Evolutionary conservation across 257 asterid genomes (phyloP).

Genomic region (Anisodus acutangulus): DNA sequence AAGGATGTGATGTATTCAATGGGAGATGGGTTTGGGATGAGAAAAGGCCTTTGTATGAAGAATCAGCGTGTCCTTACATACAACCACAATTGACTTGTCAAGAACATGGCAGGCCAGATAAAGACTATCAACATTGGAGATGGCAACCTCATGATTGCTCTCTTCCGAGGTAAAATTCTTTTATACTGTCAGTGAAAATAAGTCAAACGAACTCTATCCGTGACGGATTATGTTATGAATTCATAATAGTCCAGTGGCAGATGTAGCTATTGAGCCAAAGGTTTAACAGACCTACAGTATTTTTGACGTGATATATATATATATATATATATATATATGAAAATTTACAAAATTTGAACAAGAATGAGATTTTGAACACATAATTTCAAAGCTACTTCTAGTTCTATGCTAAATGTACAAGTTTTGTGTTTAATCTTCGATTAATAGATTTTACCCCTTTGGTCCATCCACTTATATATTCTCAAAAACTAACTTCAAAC

Average conservation of each 20-base stretch:
- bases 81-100: constrained; percentile 95
- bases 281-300: too few relatives aligned
- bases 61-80: constrained; percentile 82
- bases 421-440: too few relatives aligned
- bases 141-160: constrained; percentile 92
- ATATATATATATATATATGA: too few relatives aligned
- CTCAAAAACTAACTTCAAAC: background rate
- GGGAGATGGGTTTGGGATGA: constrained; percentile 74
- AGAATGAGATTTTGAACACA: background rate
- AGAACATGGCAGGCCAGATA: constrained; percentile 86
- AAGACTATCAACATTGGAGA: constrained; percentile 76
- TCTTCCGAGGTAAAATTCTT: constrained; percentile 65
- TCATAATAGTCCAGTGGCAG: constrained; percentile 25
- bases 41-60: constrained; percentile 79
- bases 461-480: background rate
- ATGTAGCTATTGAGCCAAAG: too few relatives aligned
- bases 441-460: background rate
- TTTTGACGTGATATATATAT: too few relatives aligned
- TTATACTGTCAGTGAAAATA: background rate
- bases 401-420: background rate
- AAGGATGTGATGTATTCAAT: constrained; percentile 55
- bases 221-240: background rate
- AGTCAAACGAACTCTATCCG: background rate
- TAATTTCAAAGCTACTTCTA: background rate
- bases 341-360: too few relatives aligned